Evolutionary conservation across 108 stramenopile species (phyloP), one percentile per base, ranked within the genome.

Genomic region (Cyclotella choctawhatcheeana): DNA sequence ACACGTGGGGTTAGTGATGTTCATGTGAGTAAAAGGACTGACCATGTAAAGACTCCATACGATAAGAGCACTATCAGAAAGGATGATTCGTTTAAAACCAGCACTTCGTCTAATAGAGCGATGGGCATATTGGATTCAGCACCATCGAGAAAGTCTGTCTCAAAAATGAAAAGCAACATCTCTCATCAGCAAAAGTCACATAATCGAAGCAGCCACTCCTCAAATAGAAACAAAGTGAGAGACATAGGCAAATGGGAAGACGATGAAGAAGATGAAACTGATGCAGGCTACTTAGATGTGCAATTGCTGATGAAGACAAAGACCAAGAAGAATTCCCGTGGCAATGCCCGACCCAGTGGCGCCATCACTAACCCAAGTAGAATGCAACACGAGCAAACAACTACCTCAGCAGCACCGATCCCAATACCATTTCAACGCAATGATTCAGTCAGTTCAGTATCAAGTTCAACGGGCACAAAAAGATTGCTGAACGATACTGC

Each of bases 71-170:
- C 20, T 52, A n/a, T n/a, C n/a, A n/a, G n/a, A n/a, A n/a, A n/a
- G n/a, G n/a, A n/a, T n/a, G n/a, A n/a, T n/a, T n/a, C n/a, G n/a
- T n/a, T n/a, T n/a, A n/a, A n/a, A n/a, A n/a, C n/a, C n/a, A n/a
- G n/a, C n/a, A 52, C 51, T 22, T 52, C 51, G 20, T n/a, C n/a
- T n/a, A n/a, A n/a, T n/a, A 52, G 20, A 52, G 51, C 51, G 24
- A 52, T 52, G 51, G 20, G 24, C 10, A 52, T 52, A 21, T 52
- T 52, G 20, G 21, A 52, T 22, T 21, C 21, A 10, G 51, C 51
- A 5, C 51, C 51, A 10, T 24, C 2, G 10, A 18, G 51, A 52
- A 52, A 52, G 51, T 3, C 51, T 10, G 20, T 5, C 10, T 22
- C 20, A 2, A 52, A 52, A 52, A 1, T 22, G 1, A 52, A 21